Base-by-base conservation (phyloP, 345 rosid species). In the Psidium friedrichsthalianum region DNA sequence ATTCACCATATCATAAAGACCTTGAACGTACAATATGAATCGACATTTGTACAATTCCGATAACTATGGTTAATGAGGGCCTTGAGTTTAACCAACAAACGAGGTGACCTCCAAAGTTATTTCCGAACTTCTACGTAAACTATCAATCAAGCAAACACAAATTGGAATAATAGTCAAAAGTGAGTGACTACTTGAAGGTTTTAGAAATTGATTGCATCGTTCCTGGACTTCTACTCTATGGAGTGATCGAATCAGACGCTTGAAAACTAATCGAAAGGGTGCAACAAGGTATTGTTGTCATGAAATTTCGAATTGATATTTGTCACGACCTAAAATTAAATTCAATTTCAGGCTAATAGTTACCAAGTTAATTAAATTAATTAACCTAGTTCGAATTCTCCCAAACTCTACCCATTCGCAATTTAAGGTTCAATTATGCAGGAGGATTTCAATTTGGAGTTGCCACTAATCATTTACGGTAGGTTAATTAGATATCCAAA, bases 41-140 rank as follows among this genome's bases (percentile, higher is more conserved):
- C 25, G 10, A 58, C 1, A 58, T 25, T 58, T 13, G 0, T 0
- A 25, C 0, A 0, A 58, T 11, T 58, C 11, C 22, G 32, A 25
- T 58, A 58, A 27, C 3, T 25, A 25, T 5, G 27, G 11, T 58
- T n/a, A 2, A 58, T 58, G 18, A 59, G 69, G 69, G 13, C 29
- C 69, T n/a, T 59, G 18, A 59, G 18, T 13, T 11, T 59, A 2
- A 59, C 2, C n/a, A 59, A 13, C 0, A 57, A 0, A 57, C 25
- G 32, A 57, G 64, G 32, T 57, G 15, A 25, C 25, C 13, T 1
- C 18, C 18, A 52, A 15, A 52, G 16, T 52, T 40, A 40, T 40
- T 58, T 58, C 7, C 6, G 27, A 58, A n/a, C 29, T 58, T 58
- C 12, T 58, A n/a, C 32, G 16, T n/a, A 58, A 58, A n/a, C 0